A percentile compares a stretch with the other conserved stretches of the same genome.
Conservation (phyloP, 805 yeast species). For the Myxozyma lipomycoides region DNA sequence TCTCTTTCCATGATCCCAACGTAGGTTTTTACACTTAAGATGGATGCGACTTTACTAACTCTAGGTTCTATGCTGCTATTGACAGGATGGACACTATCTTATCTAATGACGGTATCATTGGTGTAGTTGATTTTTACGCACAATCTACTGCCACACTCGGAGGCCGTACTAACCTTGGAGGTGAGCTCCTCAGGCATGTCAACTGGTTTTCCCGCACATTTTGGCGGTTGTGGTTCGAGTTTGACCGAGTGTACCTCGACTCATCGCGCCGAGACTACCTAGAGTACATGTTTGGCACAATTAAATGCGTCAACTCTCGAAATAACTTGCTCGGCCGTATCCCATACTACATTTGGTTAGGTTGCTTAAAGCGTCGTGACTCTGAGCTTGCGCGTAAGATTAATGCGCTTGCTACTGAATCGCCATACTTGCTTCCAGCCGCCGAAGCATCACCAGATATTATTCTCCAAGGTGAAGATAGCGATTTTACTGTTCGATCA, state of each 20-base stretch:
- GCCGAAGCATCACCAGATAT: slow-evolving; percentile 25
- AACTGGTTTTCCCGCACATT: slow-evolving; percentile 76
- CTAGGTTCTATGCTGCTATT: slow-evolving; percentile 55
- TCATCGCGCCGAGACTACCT: slow-evolving; percentile 77
- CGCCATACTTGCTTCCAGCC: slow-evolving; percentile 56
- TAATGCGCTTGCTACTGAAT: slow-evolving; percentile 73
- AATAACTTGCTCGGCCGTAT: slow-evolving; percentile 65
- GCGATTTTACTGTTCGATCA: slow-evolving; percentile 27
- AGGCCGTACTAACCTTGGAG: slow-evolving; percentile 75
- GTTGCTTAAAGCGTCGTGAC: slow-evolving; percentile 58
- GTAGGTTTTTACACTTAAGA: slow-evolving; percentile 36
- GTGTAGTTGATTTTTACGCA: slow-evolving; percentile 77
- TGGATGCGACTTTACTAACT: background rate
- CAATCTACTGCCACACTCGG: slow-evolving; percentile 60
- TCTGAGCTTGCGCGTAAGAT: slow-evolving; percentile 50
- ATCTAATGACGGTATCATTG: slow-evolving; percentile 55
- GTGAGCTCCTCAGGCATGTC: slow-evolving; percentile 62
- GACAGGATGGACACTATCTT: slow-evolving; percentile 60
- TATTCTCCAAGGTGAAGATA: slow-evolving; percentile 15
- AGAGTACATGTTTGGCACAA: slow-evolving; percentile 77
- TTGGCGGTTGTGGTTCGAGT: slow-evolving; percentile 87
- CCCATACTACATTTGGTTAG: slow-evolving; percentile 82
- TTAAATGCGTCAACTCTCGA: slow-evolving; percentile 66
- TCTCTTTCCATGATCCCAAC: slow-evolving; percentile 83
- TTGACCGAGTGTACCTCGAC: slow-evolving; percentile 73